These are phyloP conservation scores for Aspergillus japonicus DNA, from an alignment of 2,329 filamentous ascomycete genomes.

Conservation along the genomic window DNA sequence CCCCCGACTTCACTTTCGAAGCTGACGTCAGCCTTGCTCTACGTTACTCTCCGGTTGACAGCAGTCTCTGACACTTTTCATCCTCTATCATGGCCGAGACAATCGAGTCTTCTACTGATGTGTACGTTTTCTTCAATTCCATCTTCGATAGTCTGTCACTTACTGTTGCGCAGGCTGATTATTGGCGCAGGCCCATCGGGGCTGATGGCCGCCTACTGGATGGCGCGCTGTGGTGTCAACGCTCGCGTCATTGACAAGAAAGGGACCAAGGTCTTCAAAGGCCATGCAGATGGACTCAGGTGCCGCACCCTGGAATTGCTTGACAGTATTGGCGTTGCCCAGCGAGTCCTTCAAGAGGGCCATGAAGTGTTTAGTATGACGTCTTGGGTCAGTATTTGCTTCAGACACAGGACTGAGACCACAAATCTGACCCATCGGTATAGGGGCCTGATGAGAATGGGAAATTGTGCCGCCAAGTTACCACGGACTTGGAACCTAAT, in stretches of 20 bases:
- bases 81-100: slow-evolving; percentile 1
- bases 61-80: neutral
- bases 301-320: slow-evolving; percentile 51
- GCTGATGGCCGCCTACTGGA: slow-evolving; percentile 51
- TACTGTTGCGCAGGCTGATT: slow-evolving; percentile 28
- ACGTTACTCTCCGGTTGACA: no score
- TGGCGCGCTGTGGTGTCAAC: slow-evolving; percentile 49
- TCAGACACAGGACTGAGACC: neutral
- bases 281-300: slow-evolving; percentile 23
- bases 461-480: slow-evolving; percentile 55
- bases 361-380: slow-evolving; percentile 67
- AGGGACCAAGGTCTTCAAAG: slow-evolving; percentile 34
- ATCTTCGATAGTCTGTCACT: neutral
- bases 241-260: slow-evolving; percentile 51
- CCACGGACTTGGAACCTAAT: slow-evolving; percentile 58
- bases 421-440: neutral
- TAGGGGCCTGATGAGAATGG: slow-evolving; percentile 50
- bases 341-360: slow-evolving; percentile 63
- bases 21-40: no score
- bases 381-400: slow-evolving; percentile 41
- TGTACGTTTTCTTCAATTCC: neutral
- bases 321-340: slow-evolving; percentile 66
- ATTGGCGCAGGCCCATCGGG: slow-evolving; percentile 53
- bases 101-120: slow-evolving; percentile 11
- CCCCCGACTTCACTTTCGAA: no score